Conservation (phyloP, 2,329 filamentous ascomycete species). For the Dactylellina haptotyla region DNA sequence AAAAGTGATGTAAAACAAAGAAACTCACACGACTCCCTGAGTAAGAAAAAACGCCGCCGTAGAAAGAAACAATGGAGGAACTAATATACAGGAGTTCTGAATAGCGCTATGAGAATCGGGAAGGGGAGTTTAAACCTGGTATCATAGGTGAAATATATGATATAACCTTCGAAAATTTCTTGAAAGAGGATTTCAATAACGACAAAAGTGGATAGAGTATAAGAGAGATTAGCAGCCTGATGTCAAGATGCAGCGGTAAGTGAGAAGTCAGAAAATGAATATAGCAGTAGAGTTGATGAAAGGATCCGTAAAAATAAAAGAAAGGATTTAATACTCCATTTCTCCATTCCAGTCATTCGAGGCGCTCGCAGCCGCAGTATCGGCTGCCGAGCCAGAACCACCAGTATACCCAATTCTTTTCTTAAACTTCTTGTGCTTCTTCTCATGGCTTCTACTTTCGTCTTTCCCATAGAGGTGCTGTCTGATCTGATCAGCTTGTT, state of each 20-base stretch:
- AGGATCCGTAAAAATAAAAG: neutral
- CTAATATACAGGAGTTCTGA: constrained; percentile 18
- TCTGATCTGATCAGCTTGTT: constrained; percentile 51
- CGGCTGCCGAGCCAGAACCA: constrained; percentile 48
- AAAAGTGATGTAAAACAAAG: constrained; percentile 1
- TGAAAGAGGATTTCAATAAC: neutral
- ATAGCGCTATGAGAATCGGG: neutral
- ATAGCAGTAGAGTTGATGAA: neutral
- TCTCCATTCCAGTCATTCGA: constrained; percentile 53
- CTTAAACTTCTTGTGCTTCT: constrained; percentile 52
- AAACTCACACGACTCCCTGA: constrained; percentile 4
- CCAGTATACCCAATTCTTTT: constrained; percentile 32
- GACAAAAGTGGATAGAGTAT: neutral
- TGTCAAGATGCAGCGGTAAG: neutral
- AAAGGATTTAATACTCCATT: constrained; percentile 45
- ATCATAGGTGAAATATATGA: neutral
- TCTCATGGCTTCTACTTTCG: constrained; percentile 31
- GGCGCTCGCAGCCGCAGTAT: constrained; percentile 52
- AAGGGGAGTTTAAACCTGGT: neutral
- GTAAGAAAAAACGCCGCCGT: constrained; percentile 15
- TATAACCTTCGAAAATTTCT: neutral
- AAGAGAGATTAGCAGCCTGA: neutral
- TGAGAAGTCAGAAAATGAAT: neutral
- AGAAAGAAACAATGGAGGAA: neutral
- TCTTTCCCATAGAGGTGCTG: constrained; percentile 51